Conservation (phyloP, 2,329 filamentous ascomycete species). For the Penicillium sclerotigenum region DNA sequence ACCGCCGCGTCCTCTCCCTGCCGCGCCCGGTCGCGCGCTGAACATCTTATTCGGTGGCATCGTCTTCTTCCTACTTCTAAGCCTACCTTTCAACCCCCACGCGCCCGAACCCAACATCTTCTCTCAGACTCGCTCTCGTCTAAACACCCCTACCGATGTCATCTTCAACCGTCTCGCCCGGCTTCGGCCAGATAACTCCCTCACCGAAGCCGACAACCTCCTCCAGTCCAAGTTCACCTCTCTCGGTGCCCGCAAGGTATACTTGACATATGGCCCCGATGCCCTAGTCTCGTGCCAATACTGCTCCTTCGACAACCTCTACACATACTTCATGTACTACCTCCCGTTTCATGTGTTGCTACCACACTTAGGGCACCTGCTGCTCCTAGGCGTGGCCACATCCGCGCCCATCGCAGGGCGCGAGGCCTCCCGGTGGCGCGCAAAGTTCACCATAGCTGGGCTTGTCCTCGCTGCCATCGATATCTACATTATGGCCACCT, state of each 20-base stretch:
- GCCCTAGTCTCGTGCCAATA: conserved; percentile 75
- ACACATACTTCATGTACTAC: conserved; percentile 75
- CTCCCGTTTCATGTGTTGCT: conserved; percentile 64
- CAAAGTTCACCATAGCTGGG: conserved; percentile 62
- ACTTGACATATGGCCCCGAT: conserved; percentile 76
- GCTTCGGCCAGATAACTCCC: conserved; percentile 37
- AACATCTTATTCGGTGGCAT: conserved; percentile 55
- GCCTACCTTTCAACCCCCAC: conserved; percentile 65
- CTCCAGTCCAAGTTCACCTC: conserved; percentile 68
- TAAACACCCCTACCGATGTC: conserved; percentile 80
- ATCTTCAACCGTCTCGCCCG: conserved; percentile 71
- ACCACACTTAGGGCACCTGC: conserved; percentile 78
- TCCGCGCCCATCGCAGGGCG: conserved; percentile 63
- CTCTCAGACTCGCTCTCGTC: conserved; percentile 68
- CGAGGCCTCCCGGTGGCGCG: conserved; percentile 67
- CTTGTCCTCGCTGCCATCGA: conserved; percentile 61
- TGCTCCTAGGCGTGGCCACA: conserved; percentile 69
- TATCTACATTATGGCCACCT: conserved; percentile 61
- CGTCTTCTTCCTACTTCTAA: conserved; percentile 55
- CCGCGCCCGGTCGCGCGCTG: conserved; percentile 37
- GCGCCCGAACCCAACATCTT: conserved; percentile 66
- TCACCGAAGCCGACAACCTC: conserved; percentile 57
- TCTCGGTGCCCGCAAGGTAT: conserved; percentile 71
- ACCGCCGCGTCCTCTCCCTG: conserved; percentile 37
- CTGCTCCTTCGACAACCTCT: conserved; percentile 68